These are phyloP conservation scores for Epichloe sibirici DNA, from an alignment of 2,329 filamentous ascomycete genomes.

Conservation along the genomic window DNA sequence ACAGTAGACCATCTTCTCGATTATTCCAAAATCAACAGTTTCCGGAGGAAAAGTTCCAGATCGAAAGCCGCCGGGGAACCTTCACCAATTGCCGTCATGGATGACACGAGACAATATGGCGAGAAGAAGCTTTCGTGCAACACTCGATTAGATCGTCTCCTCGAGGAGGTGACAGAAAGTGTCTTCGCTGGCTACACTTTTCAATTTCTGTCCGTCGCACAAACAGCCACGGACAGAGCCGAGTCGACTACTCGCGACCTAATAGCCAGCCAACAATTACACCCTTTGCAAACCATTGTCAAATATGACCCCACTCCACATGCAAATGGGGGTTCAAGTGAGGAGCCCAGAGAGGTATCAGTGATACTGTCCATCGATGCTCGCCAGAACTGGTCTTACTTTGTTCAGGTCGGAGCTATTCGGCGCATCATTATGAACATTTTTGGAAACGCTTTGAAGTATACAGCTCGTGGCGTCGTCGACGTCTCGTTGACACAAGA, in stretches of 20 bases:
- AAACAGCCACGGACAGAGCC: conserved; percentile 7
- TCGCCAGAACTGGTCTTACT: conserved; percentile 37
- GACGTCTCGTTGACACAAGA: conserved; percentile 16
- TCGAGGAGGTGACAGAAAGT: conserved; percentile 35
- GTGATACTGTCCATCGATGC: conserved; percentile 26
- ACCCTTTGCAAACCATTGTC: conserved; percentile 31
- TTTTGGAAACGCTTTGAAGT: conserved; percentile 51
- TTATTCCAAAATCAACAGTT: conserved; percentile 41
- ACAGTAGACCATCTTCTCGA: conserved; percentile 41
- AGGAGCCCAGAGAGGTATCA: conserved; percentile 13
- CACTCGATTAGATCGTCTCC: conserved; percentile 26
- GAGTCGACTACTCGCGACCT: conserved; percentile 6
- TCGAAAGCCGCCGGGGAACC: conserved; percentile 1
- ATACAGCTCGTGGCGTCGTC: conserved; percentile 30
- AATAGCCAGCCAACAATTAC: conserved; percentile 11
- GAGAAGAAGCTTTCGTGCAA: conserved; percentile 10
- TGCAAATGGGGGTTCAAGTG: not conserved
- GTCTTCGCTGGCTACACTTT: conserved; percentile 34
- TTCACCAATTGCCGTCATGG: not conserved
- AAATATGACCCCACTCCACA: conserved; percentile 7
- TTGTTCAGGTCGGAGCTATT: conserved; percentile 38
- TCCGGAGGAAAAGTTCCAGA: conserved; percentile 4
- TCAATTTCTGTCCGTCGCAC: conserved; percentile 14
- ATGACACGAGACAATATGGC: conserved; percentile 3
- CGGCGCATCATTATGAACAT: conserved; percentile 49